These are phyloP conservation scores for Trametes elegans DNA, from an alignment of 768 basidiomycete species.

Conservation along the genomic window DNA sequence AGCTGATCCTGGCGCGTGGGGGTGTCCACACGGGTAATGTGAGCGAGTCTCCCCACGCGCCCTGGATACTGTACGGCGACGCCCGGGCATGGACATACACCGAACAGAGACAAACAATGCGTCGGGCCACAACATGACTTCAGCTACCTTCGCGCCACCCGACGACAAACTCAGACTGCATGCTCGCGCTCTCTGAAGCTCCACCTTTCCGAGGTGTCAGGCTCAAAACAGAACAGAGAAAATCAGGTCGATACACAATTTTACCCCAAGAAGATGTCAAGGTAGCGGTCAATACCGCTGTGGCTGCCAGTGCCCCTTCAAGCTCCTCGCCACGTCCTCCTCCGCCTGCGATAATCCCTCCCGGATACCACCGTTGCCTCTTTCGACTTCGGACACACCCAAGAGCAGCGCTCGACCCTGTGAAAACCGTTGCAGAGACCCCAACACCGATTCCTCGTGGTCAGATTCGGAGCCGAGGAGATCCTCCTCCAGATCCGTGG, in stretches of 20 bases:
- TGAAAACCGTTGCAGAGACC: slow-evolving; percentile 15
- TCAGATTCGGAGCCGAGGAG: background rate
- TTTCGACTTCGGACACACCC: slow-evolving; percentile 32
- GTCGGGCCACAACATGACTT: slow-evolving; percentile 21
- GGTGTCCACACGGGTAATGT: slow-evolving; percentile 12
- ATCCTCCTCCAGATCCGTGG: background rate
- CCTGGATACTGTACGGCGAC: slow-evolving; percentile 10
- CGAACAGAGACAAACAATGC: slow-evolving; percentile 15
- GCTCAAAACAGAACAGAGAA: too few relatives aligned
- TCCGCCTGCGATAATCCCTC: slow-evolving; percentile 44
- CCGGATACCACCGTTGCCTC: background rate
- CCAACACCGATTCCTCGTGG: slow-evolving; percentile 3
- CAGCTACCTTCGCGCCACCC: background rate
- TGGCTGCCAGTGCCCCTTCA: slow-evolving; percentile 68
- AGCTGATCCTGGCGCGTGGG: too few relatives aligned
- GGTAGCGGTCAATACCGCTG: slow-evolving; percentile 43
- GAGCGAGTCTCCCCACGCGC: slow-evolving; percentile 6
- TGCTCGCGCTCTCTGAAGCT: too few relatives aligned
- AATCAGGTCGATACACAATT: too few relatives aligned
- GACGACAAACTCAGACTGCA: too few relatives aligned
- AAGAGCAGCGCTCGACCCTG: slow-evolving; percentile 55
- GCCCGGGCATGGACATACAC: slow-evolving; percentile 8
- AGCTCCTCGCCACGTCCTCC: slow-evolving; percentile 53
- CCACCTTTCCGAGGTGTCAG: too few relatives aligned
- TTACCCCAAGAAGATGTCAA: too few relatives aligned